Percentiles rank a stretch among this genome's conserved stretches.
Evolutionary conservation across 202 grass and related monocot species (phyloP).

Genomic region (Schoenoplectus tabernaemontani): DNA sequence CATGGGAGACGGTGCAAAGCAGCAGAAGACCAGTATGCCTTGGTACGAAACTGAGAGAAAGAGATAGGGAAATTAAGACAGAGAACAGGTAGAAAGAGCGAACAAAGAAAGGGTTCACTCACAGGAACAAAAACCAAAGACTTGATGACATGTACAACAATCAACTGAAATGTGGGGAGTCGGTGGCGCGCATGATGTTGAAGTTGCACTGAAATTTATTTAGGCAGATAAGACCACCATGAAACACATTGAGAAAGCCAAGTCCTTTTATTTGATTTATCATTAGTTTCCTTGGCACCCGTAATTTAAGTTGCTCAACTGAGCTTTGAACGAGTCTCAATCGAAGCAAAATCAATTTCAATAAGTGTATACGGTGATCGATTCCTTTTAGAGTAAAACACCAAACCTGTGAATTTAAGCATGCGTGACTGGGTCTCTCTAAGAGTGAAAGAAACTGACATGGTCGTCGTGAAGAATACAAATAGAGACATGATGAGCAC

Average conservation of each 20-base stretch:
- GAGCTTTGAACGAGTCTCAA: background rate
- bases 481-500: conserved; percentile 99
- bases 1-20: background rate
- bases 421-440: conserved; percentile 98
- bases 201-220: conserved; percentile 85
- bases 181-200: conserved; percentile 95
- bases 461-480: conserved; percentile 99
- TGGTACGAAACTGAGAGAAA: background rate
- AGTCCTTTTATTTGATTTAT: background rate
- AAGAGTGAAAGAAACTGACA: conserved; percentile 99
- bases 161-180: conserved; percentile 96
- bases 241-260: background rate
- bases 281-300: background rate
- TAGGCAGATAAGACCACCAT: conserved; percentile 12
- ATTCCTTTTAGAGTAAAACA: conserved; percentile 23
- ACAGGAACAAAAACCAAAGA: conserved; percentile 99
- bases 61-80: background rate
- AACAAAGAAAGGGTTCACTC: conserved; percentile 20
- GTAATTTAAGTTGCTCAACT: background rate
- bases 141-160: conserved; percentile 97
- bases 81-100: background rate
- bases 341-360: background rate
- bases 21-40: background rate
- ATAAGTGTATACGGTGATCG: background rate
- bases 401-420: conserved; percentile 98